Conservation (phyloP, 2,329 filamentous ascomycete genomes). For the Coleophoma cylindrospora region DNA sequence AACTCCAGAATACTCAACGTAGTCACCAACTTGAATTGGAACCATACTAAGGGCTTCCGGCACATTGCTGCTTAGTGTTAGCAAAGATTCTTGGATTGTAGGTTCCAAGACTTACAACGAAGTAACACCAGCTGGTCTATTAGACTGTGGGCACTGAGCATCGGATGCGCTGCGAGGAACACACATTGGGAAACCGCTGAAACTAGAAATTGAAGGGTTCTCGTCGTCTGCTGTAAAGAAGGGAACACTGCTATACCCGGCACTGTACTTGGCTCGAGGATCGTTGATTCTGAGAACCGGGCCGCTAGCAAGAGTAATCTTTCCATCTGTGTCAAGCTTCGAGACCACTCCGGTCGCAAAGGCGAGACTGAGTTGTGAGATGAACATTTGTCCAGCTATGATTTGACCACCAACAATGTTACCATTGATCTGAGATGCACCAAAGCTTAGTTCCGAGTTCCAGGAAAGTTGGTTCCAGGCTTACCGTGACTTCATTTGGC, state of each 20-base stretch:
- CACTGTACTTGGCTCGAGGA: constrained; percentile 38
- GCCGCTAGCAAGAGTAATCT: constrained; percentile 30
- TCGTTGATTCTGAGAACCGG: constrained; percentile 35
- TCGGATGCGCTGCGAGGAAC: constrained; percentile 36
- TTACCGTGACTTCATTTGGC: constrained; percentile 21
- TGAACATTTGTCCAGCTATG: constrained; percentile 33
- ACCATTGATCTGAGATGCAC: constrained; percentile 21
- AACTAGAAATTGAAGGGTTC: constrained; percentile 41
- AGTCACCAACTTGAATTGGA: constrained; percentile 34
- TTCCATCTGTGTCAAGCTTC: constrained; percentile 27
- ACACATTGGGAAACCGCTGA: constrained; percentile 48
- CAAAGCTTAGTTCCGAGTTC: constrained; percentile 5
- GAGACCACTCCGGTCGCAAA: constrained; percentile 30
- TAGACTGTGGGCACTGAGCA: constrained; percentile 25
- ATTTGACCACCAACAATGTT: constrained; percentile 30
- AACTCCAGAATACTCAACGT: constrained; percentile 33
- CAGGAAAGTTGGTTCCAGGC: constrained; percentile 8
- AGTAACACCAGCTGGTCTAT: neutral
- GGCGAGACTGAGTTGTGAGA: constrained; percentile 31
- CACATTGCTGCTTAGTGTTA: constrained; percentile 20
- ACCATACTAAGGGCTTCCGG: constrained; percentile 33
- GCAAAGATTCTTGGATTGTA: neutral
- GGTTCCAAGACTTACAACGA: neutral
- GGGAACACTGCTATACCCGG: constrained; percentile 30
- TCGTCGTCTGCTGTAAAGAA: constrained; percentile 43